Evolutionary conservation across 1,139 yeast genomes (phyloP), one percentile per base, ranked within the genome.

Genomic region (Geotrichum europaeum): DNA sequence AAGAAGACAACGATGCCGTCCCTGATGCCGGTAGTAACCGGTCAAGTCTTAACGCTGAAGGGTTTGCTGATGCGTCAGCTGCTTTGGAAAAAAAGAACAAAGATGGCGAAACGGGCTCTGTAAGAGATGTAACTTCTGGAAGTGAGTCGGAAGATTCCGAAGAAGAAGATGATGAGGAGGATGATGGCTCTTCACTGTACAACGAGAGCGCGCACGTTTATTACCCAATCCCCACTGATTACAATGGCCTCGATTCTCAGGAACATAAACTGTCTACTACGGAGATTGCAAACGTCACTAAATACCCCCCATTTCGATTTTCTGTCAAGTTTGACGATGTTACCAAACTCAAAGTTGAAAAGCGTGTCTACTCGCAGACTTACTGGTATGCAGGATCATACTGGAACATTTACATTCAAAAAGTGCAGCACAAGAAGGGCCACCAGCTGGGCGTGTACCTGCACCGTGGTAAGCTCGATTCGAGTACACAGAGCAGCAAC

Each of bases 361-460:
- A 76, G 64, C 71, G 84, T 53, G 79, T 79, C 1, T 81, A 81
- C 65, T 79, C 82, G 9, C 76, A 78, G 59, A 78, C 82, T 0
- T 73, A 80, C 53, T 81, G 84, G 83, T 81, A 81, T 65, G 84
- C 84, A 12, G 85, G 85, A 0, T 80, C 84, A 15, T 80, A 78
- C 65, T 82, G 85, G 85, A 81, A 80, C 64, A 69, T 82, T 13
- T 82, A 82, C 66, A 72, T 81, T 47, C 84, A 81, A 62, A 81
- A 79, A 62, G 76, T 78, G 45, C 72, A 71, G 25, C 70, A 73
- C 50, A 72, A 75, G 43, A 78, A 75, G 55, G 76, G 78, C 2
- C 77, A 72, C 63, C 84, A 81, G 64, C 75, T 81, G 66, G 85
- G 85, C 2, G 84, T 81, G 10, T 81, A 81, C 66, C 67, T 81